phyloP scores from a whole-genome alignment of 1,284 basidiomycete species.

The Macrocybe sp. region DNA sequence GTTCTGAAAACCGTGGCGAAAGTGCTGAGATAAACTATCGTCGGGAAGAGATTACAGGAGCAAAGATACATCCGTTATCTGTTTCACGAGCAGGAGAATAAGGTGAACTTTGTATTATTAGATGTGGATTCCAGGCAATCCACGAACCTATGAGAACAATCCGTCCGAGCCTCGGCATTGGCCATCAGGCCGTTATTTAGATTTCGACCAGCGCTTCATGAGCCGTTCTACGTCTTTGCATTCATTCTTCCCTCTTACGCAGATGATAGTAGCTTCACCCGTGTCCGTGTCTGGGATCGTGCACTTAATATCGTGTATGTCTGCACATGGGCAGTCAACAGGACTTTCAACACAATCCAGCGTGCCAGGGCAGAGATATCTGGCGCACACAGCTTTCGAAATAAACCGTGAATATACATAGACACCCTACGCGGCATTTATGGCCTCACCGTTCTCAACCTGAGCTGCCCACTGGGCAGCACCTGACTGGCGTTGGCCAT shows the following conservation, averaged over 20 bases:
- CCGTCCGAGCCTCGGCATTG: no score
- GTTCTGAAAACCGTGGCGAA: no score
- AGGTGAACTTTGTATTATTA: no score
- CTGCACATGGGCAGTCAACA: conserved; percentile 55
- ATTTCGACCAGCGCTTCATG: conserved; percentile 18
- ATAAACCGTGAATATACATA: conserved; percentile 1
- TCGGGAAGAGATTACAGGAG: no score
- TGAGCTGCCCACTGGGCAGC: conserved; percentile 59
- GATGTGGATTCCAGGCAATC: no score
- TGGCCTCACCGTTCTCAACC: conserved; percentile 38
- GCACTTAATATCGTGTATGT: conserved; percentile 56
- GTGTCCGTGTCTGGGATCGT: conserved; percentile 44
- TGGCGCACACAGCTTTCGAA: conserved; percentile 46
- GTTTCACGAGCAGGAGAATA: no score
- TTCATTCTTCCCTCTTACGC: conserved; percentile 49
- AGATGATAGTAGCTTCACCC: conserved; percentile 47
- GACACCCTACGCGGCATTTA: neutral
- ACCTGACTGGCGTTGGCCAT: conserved; percentile 35
- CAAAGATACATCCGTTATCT: no score
- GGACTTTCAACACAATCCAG: conserved; percentile 52
- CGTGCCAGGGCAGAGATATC: conserved; percentile 59
- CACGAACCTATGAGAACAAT: no score
- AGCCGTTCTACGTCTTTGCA: conserved; percentile 47
- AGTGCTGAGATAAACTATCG: no score
- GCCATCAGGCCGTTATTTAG: no score